Evolutionary conservation across 106 monocot species (phyloP).

Genomic region (Apostasia shenzhenica): DNA sequence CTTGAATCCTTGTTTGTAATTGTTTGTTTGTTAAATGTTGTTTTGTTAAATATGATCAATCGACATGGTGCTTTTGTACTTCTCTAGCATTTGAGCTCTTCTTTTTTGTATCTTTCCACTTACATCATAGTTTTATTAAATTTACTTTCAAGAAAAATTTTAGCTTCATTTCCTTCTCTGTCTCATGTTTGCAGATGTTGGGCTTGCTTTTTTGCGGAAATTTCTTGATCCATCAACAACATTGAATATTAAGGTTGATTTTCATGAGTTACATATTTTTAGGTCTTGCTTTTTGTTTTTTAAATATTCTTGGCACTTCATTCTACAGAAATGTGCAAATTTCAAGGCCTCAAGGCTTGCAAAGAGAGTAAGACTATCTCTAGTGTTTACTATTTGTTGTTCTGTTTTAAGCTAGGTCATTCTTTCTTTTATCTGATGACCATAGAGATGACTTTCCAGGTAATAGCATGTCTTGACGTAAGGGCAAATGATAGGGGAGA

Average conservation of each 20-base stretch:
- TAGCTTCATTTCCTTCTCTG: neutral
- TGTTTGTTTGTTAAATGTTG: no score
- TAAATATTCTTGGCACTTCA: neutral
- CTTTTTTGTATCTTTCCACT: no score
- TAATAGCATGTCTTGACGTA: constrained; percentile 98
- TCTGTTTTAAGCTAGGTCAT: neutral
- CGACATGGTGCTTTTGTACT: no score
- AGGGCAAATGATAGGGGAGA: constrained; percentile 90
- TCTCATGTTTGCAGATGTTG: constrained; percentile 39
- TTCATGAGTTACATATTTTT: constrained; percentile 4
- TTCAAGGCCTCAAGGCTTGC: constrained; percentile 75
- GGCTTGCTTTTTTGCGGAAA: constrained; percentile 71
- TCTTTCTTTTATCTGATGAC: constrained; percentile 1
- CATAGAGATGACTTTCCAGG: constrained; percentile 27
- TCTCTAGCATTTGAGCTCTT: no score
- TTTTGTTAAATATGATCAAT: no score
- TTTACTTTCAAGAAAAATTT: no score
- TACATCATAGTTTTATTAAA: no score
- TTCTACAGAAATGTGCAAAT: constrained; percentile 33
- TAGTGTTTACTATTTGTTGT: neutral
- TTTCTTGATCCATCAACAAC: constrained; percentile 51
- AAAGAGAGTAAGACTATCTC: constrained; percentile 62
- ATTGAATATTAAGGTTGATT: constrained; percentile 46
- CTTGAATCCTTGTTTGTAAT: no score
- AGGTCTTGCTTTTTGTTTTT: constrained; percentile 1